Evolutionary conservation across 1,284 basidiomycete species (phyloP), one percentile per base, ranked within the genome.

Genomic region (Heterobasidion parviporum): DNA sequence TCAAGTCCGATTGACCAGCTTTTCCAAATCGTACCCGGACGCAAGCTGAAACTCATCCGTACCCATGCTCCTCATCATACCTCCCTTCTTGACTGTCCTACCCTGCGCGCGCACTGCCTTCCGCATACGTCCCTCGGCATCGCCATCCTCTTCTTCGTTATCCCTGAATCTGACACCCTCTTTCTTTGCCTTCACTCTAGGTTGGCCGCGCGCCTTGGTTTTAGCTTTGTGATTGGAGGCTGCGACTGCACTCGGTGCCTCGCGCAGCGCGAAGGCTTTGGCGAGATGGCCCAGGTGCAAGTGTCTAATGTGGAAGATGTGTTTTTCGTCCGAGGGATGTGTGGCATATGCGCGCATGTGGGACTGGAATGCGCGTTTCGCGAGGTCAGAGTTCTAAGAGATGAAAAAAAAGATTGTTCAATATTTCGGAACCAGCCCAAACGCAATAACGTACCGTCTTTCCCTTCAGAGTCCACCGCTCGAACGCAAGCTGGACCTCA

Each of bases 301-400:
- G 63, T 94, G 83, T 36, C 91, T 88, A 55, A 98, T 85, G 70
- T 98, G 94, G 76, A 99, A 99, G 57, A 97, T 92, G 60, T 91
- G 85, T 65, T 98, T 98, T 70, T 99, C 97, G 59, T 88, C 86
- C 4, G 90, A 82, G 0, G 96, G 95, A 72, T 99, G 97, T 0
- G 97, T 99, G 8, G 97, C 92, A 70, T 99, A 99, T 0, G 97
- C 97, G 56, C 97, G 82, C 71, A 98, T 87, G 68, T 96, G 94
- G 0, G 96, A 97, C 26, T 86, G 53, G 71, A 90, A 99, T 0
- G 94, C 97, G 64, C 82, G 88, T 41, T 92, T 83, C 3, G 97
- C 95, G 6, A 89, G 70, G 6, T 77, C 73, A 8, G 82, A 78
- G 65, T 95, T 86, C 92, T 96, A 63, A 14, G 50, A 47, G 32